Base-by-base conservation (phyloP, 2,329 filamentous ascomycete species). In the Pseudogymnoascus sp. region DNA sequence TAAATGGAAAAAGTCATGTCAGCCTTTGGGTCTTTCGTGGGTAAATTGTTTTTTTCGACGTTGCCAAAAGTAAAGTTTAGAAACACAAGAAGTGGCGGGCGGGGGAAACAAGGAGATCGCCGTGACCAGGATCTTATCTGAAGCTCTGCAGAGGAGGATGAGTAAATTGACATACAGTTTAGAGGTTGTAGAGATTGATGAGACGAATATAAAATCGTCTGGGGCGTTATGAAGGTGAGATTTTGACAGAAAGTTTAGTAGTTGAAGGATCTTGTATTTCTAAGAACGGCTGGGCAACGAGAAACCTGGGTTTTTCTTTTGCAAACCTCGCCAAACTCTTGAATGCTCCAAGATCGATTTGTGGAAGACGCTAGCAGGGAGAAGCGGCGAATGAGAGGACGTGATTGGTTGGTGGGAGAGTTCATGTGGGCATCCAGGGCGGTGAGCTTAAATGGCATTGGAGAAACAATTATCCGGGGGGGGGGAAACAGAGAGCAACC, bases 321-420 rank as follows among this genome's bases (percentile, higher is more conserved):
- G 9, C 55, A 35, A 57, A 57, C 30, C 55, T 57, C 55, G 55
- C 55, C 55, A 57, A 57, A 57, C 34, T 57, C 55, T 52, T 57
- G 55, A 57, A 57, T 57, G 55, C 30, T 57, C 55, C 55, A 12
- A 38, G 34, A 38, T 35, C 34, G 55, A 57, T 57, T 57, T 57
- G 55, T 57, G 55, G 55, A 35, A 35, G 34, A 7, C 55, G 21
- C 55, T 57, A 57, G 55, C 34, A 52, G 45, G 45, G 45, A 52
- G 26, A 52, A 52, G 45, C 45, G 45, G 45, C 26, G 30, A 28
- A 35, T 57, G 15, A 12, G 6, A 5, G 6, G 8, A 1, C 23
- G 1, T 57, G 55, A 57, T 57, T 57, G 55, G 55, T 5, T 12
- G 30, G 37, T 2, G 9, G 2, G 19, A 23, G 30, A 35, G 34